Conservation (phyloP, 2,329 filamentous ascomycete genomes). For the Aspergillus phoenicis region DNA sequence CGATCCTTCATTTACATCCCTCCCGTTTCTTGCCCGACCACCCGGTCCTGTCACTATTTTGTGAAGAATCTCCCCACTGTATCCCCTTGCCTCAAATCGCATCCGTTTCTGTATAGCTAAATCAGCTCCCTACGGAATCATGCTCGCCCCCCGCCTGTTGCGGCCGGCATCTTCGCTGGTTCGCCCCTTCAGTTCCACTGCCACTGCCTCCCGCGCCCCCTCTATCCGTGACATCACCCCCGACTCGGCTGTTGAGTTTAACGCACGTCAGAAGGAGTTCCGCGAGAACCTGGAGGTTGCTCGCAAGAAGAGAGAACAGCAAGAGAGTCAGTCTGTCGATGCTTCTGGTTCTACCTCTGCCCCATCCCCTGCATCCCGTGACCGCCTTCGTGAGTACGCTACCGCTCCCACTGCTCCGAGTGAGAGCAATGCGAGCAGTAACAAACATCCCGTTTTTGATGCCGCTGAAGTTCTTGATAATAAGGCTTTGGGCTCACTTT, state of each 20-base stretch:
- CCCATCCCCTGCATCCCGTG: conserved; percentile 34
- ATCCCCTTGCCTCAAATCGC: not conserved
- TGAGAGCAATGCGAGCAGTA: conserved; percentile 50
- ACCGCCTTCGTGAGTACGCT: conserved; percentile 41
- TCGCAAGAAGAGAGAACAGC: conserved; percentile 73
- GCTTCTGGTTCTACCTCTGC: conserved; percentile 49
- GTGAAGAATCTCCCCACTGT: not conserved
- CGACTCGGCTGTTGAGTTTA: conserved; percentile 73
- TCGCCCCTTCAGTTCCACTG: conserved; percentile 62
- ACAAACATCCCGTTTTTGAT: conserved; percentile 40
- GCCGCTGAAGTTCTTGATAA: conserved; percentile 45
- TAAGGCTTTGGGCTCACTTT: conserved; percentile 63
- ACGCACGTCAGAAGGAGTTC: conserved; percentile 80
- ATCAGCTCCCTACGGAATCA: conserved; percentile 21
- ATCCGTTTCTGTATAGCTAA: not conserved
- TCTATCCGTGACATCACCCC: conserved; percentile 82
- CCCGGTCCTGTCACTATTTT: not conserved
- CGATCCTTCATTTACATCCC: not conserved
- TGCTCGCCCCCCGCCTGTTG: conserved; percentile 53
- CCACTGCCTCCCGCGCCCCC: conserved; percentile 60
- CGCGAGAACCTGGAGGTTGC: conserved; percentile 76
- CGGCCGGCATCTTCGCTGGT: conserved; percentile 53
- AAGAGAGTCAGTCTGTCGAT: conserved; percentile 75
- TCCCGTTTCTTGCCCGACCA: not conserved
- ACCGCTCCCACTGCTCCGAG: conserved; percentile 47